Evolutionary conservation across 225 moss, liverwort and hornwort species (phyloP).

Genomic region (Antitrichia curtipendula): DNA sequence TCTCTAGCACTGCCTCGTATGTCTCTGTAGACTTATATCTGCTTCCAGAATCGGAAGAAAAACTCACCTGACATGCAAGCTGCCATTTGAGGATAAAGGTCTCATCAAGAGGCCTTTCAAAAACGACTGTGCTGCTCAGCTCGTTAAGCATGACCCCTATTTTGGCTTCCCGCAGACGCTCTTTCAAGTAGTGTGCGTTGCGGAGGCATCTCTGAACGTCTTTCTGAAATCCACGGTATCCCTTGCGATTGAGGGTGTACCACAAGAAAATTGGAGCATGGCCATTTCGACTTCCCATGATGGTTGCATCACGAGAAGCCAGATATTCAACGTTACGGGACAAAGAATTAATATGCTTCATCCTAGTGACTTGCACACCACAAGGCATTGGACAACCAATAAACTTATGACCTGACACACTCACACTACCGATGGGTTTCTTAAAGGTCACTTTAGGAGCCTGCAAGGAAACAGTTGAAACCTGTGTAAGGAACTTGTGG

Average conservation of each 20-base stretch:
- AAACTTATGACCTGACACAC: conserved; percentile 97
- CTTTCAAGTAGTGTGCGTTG: conserved; percentile 73
- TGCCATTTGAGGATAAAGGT: conserved; percentile 83
- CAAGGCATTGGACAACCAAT: conserved; percentile 98
- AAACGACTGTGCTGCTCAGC: conserved; percentile 97
- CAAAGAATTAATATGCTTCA: conserved; percentile 64
- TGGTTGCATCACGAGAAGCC: conserved; percentile 96
- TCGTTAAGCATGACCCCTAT: conserved; percentile 91
- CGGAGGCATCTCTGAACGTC: conserved; percentile 87
- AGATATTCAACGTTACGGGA: conserved; percentile 92
- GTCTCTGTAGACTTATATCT: background rate
- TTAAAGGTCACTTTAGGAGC: conserved; percentile 90
- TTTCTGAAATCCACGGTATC: conserved; percentile 89
- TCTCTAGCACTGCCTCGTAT: background rate
- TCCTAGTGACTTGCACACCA: conserved; percentile 83
- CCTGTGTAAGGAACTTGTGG: background rate
- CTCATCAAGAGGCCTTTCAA: conserved; percentile 78
- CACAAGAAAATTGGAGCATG: conserved; percentile 96
- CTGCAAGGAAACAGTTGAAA: conserved; percentile 39
- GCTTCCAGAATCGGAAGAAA: background rate
- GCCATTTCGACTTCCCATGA: conserved; percentile 98
- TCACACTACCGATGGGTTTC: conserved; percentile 96
- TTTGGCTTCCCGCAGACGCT: conserved; percentile 56
- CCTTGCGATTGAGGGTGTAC: conserved; percentile 95
- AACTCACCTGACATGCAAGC: conserved; percentile 63